phyloP scores from a whole-genome alignment of 352 stramenopile genomes.

The Globisporangium irregulare region DNA sequence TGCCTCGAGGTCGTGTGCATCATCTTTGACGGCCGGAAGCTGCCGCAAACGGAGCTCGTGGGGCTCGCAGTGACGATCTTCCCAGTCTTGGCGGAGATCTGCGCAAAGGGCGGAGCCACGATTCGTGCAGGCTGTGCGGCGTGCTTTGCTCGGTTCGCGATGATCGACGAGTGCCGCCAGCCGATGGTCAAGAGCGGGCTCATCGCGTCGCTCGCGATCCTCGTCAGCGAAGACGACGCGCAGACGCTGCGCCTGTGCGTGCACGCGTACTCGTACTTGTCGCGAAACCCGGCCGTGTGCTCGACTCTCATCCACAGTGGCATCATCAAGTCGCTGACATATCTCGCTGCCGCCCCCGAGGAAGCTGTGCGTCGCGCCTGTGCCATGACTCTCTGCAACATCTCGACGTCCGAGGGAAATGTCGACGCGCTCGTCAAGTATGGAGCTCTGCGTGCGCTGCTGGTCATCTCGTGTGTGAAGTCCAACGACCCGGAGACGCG shows the following conservation, averaged over 20 bases:
- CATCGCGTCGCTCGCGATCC: conserved; percentile 42
- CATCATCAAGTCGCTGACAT: conserved; percentile 70
- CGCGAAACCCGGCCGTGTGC: conserved; percentile 43
- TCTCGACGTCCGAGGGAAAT: conserved; percentile 87
- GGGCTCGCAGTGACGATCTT: conserved; percentile 40
- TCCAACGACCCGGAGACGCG: conserved; percentile 76
- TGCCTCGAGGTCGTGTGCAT: conserved; percentile 67
- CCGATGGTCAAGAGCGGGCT: conserved; percentile 50
- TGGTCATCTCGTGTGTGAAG: conserved; percentile 82
- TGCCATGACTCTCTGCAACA: conserved; percentile 91
- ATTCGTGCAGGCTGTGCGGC: conserved; percentile 51
- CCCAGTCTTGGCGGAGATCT: conserved; percentile 43
- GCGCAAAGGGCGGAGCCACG: conserved; percentile 15
- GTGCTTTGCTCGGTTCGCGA: conserved; percentile 68
- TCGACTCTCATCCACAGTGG: conserved; percentile 46
- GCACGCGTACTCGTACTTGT: conserved; percentile 63
- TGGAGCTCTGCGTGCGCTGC: conserved; percentile 85
- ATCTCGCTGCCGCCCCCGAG: conserved; percentile 63
- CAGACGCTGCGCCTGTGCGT: conserved; percentile 62
- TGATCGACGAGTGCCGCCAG: conserved; percentile 48
- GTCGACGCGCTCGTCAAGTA: conserved; percentile 87
- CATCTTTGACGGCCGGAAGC: conserved; percentile 52
- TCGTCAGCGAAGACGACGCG: conserved; percentile 49
- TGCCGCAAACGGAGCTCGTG: conserved; percentile 38
- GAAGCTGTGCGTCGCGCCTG: conserved; percentile 66